phyloP scores from a whole-genome alignment of 306 rosid genomes.

The Lupinus albus region DNA sequence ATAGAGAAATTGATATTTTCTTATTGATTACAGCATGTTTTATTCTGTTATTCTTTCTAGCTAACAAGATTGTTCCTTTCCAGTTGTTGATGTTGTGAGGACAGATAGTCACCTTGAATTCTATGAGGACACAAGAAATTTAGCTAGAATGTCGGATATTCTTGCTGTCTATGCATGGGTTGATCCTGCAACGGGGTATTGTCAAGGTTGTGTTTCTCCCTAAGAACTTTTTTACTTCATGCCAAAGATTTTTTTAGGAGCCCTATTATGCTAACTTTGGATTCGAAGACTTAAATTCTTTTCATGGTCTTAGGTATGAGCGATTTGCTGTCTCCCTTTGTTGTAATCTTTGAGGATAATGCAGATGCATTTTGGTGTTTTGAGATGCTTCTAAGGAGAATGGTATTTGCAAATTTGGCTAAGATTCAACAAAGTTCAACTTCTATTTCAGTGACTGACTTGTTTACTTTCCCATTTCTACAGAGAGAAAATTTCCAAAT shows the following conservation, averaged over 20 bases:
- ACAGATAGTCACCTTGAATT: slow-evolving; percentile 94
- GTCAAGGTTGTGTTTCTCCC: slow-evolving; percentile 74
- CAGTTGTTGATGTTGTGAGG: slow-evolving; percentile 96
- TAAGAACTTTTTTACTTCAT: slow-evolving; percentile 31
- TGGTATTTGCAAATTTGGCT: slow-evolving; percentile 63
- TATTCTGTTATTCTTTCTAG: slow-evolving; percentile 33
- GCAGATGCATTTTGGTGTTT: slow-evolving; percentile 99
- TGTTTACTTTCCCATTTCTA: slow-evolving; percentile 37
- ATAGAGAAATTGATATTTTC: slow-evolving; percentile 27
- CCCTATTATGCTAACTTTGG: slow-evolving; percentile 21
- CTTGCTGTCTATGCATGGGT: slow-evolving; percentile 98
- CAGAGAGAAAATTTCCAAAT: slow-evolving; percentile 92
- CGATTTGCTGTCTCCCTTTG: slow-evolving; percentile 95
- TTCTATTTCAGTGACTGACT: slow-evolving; percentile 44
- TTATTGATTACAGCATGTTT: slow-evolving; percentile 11
- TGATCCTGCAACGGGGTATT: slow-evolving; percentile 95
- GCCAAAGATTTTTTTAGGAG: neutral
- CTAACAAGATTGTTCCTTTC: slow-evolving; percentile 42
- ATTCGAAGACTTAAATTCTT: slow-evolving; percentile 35
- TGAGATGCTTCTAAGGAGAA: slow-evolving; percentile 96
- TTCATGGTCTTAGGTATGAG: slow-evolving; percentile 80
- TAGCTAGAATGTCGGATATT: slow-evolving; percentile 98
- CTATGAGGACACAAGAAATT: slow-evolving; percentile 76
- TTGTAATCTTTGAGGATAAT: slow-evolving; percentile 88
- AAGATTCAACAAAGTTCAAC: slow-evolving; percentile 33